Evolutionary conservation across 129 eudicot genomes (phyloP).

Genomic region (Arctium minus): DNA sequence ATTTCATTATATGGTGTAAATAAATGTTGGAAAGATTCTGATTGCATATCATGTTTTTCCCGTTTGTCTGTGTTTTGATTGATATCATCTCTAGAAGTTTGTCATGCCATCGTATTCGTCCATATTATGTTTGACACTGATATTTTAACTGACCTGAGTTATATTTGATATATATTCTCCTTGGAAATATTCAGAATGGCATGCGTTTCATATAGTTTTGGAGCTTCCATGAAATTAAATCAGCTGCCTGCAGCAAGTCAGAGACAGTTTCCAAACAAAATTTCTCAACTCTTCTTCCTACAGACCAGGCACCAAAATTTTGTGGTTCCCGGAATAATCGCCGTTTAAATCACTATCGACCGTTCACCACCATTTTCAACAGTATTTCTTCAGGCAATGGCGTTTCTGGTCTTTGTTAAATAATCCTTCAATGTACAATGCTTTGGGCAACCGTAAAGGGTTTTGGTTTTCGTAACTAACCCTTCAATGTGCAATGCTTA

Average conservation of each 20-base stretch:
- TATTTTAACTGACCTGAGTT: not conserved
- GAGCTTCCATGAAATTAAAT: conserved; percentile 20
- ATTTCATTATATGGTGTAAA: too few relatives aligned
- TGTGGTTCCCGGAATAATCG: too few relatives aligned
- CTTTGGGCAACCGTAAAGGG: too few relatives aligned
- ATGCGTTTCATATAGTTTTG: conserved; percentile 25
- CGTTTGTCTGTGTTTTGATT: not conserved
- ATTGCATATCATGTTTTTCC: too few relatives aligned
- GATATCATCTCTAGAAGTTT: not conserved
- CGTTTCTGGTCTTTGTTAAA: conserved; percentile 17
- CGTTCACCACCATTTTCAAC: conserved; percentile 22
- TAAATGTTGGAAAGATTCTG: too few relatives aligned
- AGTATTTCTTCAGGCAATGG: conserved; percentile 19
- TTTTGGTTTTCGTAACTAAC: too few relatives aligned
- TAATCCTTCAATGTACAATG: too few relatives aligned
- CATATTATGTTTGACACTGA: conserved; percentile 5
- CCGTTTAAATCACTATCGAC: not conserved
- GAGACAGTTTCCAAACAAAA: too few relatives aligned
- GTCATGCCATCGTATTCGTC: not conserved
- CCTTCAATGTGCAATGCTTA: too few relatives aligned
- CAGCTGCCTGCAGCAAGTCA: conserved; percentile 5
- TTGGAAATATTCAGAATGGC: conserved; percentile 17
- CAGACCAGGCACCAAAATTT: too few relatives aligned
- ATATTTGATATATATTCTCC: conserved; percentile 7
- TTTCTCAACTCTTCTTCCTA: too few relatives aligned